Evolutionary conservation across 2,329 filamentous ascomycete species (phyloP).

Genomic region (Oidium heveae): DNA sequence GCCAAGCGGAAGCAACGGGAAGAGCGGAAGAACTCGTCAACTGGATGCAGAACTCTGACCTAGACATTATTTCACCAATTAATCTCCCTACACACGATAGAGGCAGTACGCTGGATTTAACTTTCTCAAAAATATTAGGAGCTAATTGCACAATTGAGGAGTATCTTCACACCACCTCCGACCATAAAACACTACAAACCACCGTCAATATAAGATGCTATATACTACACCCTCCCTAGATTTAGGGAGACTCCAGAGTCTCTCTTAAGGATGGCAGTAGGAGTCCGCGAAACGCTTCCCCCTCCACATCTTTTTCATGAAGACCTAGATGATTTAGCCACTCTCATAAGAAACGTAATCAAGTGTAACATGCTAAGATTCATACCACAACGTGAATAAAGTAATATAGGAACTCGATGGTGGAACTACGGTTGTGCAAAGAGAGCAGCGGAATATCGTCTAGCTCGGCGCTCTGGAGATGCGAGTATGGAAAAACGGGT

Average conservation of each 20-base stretch:
- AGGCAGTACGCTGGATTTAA: neutral
- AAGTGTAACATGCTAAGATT: neutral
- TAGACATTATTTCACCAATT: neutral
- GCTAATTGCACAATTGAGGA: neutral
- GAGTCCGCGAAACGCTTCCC: neutral
- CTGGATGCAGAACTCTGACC: neutral
- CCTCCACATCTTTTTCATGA: neutral
- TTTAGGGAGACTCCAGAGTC: neutral
- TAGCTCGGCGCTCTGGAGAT: neutral
- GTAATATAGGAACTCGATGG: neutral
- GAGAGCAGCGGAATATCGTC: neutral
- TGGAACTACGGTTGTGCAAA: neutral
- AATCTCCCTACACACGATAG: neutral
- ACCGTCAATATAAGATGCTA: neutral
- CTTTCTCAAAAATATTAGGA: neutral
- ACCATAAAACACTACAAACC: neutral
- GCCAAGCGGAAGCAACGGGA: neutral
- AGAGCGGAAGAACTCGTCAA: neutral
- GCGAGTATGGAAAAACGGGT: neutral
- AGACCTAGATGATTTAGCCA: neutral
- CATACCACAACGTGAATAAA: neutral
- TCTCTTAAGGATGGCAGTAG: neutral
- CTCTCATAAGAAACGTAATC: neutral
- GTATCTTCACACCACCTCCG: neutral
- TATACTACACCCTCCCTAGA: neutral